Evolutionary conservation across 306 rosid genomes (phyloP), one percentile per base, ranked within the genome.

Genomic region (Corylus avellana): DNA sequence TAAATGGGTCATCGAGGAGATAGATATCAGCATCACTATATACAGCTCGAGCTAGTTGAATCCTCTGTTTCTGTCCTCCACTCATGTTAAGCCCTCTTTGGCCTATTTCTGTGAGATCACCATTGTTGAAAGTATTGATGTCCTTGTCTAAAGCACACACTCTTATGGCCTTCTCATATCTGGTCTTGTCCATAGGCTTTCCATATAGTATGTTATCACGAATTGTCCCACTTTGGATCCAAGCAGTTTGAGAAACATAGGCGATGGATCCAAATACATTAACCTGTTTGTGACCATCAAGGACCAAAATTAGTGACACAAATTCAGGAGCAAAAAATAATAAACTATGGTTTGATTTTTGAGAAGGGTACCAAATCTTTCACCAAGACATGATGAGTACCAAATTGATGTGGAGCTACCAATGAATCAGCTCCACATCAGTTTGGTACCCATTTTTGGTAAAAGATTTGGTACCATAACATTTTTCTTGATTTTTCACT

Each of bases 61-160:
- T 85, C 79, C 87, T 76, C 39, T 88, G 87, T 74, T 85, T 88
- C 73, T 88, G 91, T 20, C 91, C 91, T 37, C 89, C 91, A 55
- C 91, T 85, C 87, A 88, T 59, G 84, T 88, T 85, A 66, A 88
- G 72, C 48, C 91, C 89, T 86, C 91, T 83, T 77, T 88, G 84
- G 7, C 91, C 91, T 75, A 88, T 88, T 79, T 88, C 91, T 37
- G 91, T 83, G 66, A 85, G 89, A 62, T 85, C 91, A 59, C 91
- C 89, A 18, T 88, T 84, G 53, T 76, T 74, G 78, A 88, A 85
- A 73, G 72, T 73, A 66, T 47, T 74, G 10, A 88, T 80, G 75
- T 85, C 91, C 74, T 83, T 80, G 59, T 85, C 87, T 53, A 88
- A 73, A 22, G 91, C 91, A 78, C 89, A 88, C 5, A 84, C 76